These are phyloP conservation scores for Paratinospora sagittata DNA, from an alignment of 164 flowering plant genomes.

Conservation along the genomic window DNA sequence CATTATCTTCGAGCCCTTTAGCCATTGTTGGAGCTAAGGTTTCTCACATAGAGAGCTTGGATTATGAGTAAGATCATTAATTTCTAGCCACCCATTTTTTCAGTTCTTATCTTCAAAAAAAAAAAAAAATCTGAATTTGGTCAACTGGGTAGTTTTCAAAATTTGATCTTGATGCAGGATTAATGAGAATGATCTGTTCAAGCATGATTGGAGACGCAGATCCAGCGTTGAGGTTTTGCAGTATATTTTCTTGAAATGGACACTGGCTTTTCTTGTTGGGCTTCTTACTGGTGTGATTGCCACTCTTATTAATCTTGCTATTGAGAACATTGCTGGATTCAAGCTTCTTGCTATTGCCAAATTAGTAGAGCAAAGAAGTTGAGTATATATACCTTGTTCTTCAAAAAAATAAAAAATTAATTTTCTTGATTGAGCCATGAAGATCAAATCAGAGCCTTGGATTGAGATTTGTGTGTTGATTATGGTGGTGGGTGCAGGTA, in stretches of 20 bases:
- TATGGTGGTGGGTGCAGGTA: constrained; percentile 43
- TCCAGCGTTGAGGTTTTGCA: constrained; percentile 63
- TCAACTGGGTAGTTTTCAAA: not conserved
- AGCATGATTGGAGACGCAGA: constrained; percentile 96
- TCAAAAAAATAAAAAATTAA: not conserved
- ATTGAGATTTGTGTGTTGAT: not conserved
- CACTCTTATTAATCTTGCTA: constrained; percentile 73
- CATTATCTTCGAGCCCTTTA: constrained; percentile 58
- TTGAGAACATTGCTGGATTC: constrained; percentile 87
- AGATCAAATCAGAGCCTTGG: not conserved
- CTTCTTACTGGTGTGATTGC: constrained; percentile 76
- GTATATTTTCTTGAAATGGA: constrained; percentile 77
- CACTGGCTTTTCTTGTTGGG: constrained; percentile 68
- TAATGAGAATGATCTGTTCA: constrained; percentile 89
- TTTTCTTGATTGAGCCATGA: not conserved
- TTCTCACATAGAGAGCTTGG: constrained; percentile 83
- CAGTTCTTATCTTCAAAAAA: not conserved
- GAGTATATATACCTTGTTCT: not conserved
- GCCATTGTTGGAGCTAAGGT: constrained; percentile 88
- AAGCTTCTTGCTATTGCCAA: constrained; percentile 50
- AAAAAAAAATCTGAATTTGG: not conserved
- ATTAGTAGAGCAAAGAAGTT: constrained; percentile 48
- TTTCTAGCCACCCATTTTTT: not conserved
- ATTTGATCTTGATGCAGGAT: constrained; percentile 42
- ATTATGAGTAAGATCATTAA: constrained; percentile 60